Percentiles rank a stretch among this genome's conserved stretches.
Evolutionary conservation across 345 rosid genomes (phyloP).

Genomic region (Zanthoxylum bungeanum): DNA sequence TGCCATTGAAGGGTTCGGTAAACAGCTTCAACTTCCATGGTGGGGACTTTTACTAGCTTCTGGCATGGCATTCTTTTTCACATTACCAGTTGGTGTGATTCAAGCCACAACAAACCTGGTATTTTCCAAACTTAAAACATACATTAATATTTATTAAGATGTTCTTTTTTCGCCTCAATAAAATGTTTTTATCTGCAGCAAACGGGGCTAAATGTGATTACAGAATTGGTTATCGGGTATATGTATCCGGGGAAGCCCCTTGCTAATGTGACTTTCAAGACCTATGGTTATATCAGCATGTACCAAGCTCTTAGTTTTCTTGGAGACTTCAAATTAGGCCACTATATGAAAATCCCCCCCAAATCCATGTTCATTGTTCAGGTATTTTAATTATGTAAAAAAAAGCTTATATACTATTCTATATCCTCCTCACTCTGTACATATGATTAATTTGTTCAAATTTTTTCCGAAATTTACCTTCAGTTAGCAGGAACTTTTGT

Average conservation of each 20-base stretch:
- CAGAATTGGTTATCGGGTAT: slow-evolving; percentile 55
- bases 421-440: no score
- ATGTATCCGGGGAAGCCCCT: slow-evolving; percentile 52
- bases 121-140: neutral
- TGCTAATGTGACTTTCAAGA: slow-evolving; percentile 50
- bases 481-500: slow-evolving; percentile 42
- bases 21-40: slow-evolving; percentile 53
- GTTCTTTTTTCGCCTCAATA: no score
- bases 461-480: neutral
- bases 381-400: slow-evolving; percentile 36
- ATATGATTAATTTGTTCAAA: no score
- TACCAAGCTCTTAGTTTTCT: slow-evolving; percentile 45
- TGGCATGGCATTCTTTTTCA: slow-evolving; percentile 42
- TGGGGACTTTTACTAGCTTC: slow-evolving; percentile 47
- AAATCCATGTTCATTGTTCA: slow-evolving; percentile 54
- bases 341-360: slow-evolving; percentile 62
- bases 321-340: slow-evolving; percentile 55
- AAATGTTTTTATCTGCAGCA: slow-evolving; percentile 31
- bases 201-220: slow-evolving; percentile 41
- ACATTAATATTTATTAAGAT: no score
- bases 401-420: no score
- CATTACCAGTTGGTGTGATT: slow-evolving; percentile 47
- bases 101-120: slow-evolving; percentile 63
- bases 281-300: slow-evolving; percentile 42
- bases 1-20: slow-evolving; percentile 43